phyloP scores from a whole-genome alignment of 345 rosid species.

The Pelargonium nanum region DNA sequence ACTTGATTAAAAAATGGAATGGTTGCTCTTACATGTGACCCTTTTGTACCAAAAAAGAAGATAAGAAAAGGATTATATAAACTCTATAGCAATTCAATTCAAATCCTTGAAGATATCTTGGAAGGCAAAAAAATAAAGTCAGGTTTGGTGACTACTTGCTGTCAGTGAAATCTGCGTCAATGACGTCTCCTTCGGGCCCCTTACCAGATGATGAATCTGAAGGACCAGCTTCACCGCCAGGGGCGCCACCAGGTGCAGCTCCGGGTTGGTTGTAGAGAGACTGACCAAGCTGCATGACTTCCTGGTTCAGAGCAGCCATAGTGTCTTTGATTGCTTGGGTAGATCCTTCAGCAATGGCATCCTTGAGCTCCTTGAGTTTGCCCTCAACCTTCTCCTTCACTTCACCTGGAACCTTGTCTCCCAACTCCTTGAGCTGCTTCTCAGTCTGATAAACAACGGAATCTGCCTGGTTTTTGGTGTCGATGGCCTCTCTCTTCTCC shows the following conservation, averaged over 20 bases:
- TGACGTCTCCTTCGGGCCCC: conserved; percentile 79
- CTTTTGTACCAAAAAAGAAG: neutral
- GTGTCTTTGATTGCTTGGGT: conserved; percentile 78
- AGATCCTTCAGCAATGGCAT: conserved; percentile 51
- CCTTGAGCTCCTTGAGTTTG: conserved; percentile 75
- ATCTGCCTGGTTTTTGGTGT: conserved; percentile 97
- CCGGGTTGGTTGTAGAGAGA: conserved; percentile 89
- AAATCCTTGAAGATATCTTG: neutral
- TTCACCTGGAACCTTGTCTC: conserved; percentile 76
- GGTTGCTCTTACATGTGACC: neutral
- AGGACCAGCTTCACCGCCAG: conserved; percentile 17
- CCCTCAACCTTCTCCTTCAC: conserved; percentile 89
- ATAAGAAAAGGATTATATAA: too few relatives aligned
- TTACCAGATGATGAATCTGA: conserved; percentile 44
- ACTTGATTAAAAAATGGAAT: neutral
- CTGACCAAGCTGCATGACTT: conserved; percentile 92
- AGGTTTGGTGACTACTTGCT: conserved; percentile 64
- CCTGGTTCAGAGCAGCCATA: conserved; percentile 82
- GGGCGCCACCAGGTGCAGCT: conserved; percentile 45
- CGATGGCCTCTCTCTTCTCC: conserved; percentile 92
- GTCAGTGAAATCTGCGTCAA: conserved; percentile 90
- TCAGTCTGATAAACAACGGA: conserved; percentile 88
- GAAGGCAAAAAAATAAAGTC: neutral
- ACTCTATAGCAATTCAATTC: neutral
- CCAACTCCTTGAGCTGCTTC: conserved; percentile 88